A percentile compares a stretch with the other conserved stretches of the same genome.
Evolutionary conservation across 345 rosid genomes (phyloP).

Genomic region (Gossypium raimondii): DNA sequence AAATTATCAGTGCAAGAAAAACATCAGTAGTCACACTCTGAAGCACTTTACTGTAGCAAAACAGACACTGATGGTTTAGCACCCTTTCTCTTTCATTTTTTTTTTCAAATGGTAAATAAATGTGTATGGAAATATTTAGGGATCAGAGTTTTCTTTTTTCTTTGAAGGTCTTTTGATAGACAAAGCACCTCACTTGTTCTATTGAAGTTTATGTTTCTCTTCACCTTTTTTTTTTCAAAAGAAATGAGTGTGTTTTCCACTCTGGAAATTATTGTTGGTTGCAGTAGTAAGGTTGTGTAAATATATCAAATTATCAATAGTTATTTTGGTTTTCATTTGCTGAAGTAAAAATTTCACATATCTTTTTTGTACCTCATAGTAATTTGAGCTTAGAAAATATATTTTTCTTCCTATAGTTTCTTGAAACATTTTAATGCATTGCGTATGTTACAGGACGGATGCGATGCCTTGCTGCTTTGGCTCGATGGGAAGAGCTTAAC

Average conservation of each 20-base stretch:
- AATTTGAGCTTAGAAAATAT: neutral
- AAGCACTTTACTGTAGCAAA: neutral
- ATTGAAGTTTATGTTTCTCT: neutral
- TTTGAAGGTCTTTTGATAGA: neutral
- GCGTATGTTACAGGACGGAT: slow-evolving; percentile 60
- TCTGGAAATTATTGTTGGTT: neutral
- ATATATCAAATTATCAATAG: neutral
- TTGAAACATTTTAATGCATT: slow-evolving; percentile 21
- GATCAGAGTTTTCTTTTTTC: neutral
- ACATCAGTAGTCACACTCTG: neutral
- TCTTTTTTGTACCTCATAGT: neutral
- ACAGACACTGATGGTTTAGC: neutral
- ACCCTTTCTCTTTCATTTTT: neutral
- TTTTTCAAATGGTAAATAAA: neutral
- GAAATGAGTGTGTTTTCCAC: neutral
- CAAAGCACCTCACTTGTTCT: neutral
- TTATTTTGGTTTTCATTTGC: neutral
- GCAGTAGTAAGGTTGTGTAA: neutral
- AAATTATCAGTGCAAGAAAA: neutral
- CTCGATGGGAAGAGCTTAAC: slow-evolving; percentile 97
- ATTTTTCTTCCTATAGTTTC: slow-evolving; percentile 15
- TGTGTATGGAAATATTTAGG: no score
- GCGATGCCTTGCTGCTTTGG: slow-evolving; percentile 97
- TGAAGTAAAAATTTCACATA: neutral
- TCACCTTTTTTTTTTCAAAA: neutral